Percentiles rank a stretch among this genome's conserved stretches.
Conservation (phyloP, 495 filamentous ascomycete species). For the Podospora conica region DNA sequence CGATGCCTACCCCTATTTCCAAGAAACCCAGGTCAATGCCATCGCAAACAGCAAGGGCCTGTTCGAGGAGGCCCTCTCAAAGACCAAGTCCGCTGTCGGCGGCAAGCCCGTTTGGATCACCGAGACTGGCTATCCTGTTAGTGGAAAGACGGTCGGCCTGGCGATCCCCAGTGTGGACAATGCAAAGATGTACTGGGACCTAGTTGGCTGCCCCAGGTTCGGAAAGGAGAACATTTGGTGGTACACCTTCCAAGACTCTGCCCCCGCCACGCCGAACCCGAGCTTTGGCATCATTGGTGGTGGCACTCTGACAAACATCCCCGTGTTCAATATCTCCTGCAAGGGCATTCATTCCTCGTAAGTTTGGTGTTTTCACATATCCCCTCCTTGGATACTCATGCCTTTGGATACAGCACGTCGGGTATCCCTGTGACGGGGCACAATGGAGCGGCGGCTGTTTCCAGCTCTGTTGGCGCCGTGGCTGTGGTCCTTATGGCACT, state of each 20-base stretch:
- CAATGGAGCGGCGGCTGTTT: conserved; percentile 12
- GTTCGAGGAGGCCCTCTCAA: conserved; percentile 56
- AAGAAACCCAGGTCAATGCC: conserved; percentile 60
- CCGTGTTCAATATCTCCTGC: conserved; percentile 61
- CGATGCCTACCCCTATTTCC: conserved; percentile 70
- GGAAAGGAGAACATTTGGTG: conserved; percentile 66
- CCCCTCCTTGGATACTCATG: background rate
- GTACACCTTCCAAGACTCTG: conserved; percentile 67
- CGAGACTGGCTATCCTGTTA: conserved; percentile 83
- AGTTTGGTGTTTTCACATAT: background rate
- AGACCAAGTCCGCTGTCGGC: conserved; percentile 51
- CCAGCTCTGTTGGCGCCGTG: conserved; percentile 23
- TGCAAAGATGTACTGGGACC: conserved; percentile 71
- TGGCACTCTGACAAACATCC: conserved; percentile 41
- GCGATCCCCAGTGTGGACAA: conserved; percentile 62
- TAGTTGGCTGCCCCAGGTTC: conserved; percentile 67
- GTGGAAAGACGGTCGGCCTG: conserved; percentile 51
- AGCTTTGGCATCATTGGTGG: conserved; percentile 60
- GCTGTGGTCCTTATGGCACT: conserved; percentile 27
- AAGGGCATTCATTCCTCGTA: conserved; percentile 7
- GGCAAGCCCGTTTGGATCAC: conserved; percentile 81
- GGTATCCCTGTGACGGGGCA: conserved; percentile 14
- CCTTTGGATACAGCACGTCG: background rate
- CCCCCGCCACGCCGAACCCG: conserved; percentile 50
- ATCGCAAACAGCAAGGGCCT: conserved; percentile 55